Evolutionary conservation across 1,139 yeast species (phyloP), one percentile per base, ranked within the genome.

Genomic region (Kluyveromyces sp.): DNA sequence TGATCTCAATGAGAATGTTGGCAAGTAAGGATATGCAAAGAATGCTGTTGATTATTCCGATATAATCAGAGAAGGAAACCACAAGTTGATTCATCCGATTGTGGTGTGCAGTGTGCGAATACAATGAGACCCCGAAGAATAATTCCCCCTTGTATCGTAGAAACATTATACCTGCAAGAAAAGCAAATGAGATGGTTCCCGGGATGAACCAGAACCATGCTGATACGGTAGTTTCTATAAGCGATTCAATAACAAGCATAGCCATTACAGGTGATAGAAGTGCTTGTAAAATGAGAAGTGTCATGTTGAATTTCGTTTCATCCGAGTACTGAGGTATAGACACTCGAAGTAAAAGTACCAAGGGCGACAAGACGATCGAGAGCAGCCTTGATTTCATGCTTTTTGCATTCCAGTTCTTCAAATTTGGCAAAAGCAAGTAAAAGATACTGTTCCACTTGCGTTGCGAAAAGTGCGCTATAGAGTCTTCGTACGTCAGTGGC

Each of bases 21-120:
- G 84, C 81, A 40, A 92, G 66, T 1, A 85, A 67, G 9, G 82
- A 77, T 28, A 61, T 61, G 52, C 57, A 58, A n/a, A 92, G 81
- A n/a, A 88, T 80, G 53, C 86, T 88, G 19, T 83, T 78, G 1
- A 96, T 89, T 45, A 88, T 79, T 0, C 98, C 97, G 1, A 75
- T 35, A 1, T 22, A 13, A 20, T 39, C 43, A 26, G 41, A 29
- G 12, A 41, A n/a, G 9, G 25, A 29, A 6, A 40, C 9, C 1
- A 40, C 32, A 16, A 33, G 16, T 15, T 41, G 16, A 3, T 41
- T 20, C 4, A 31, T n/a, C 6, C 29, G 30, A 9, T 29, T 18
- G 12, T 16, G 29, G 7, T 25, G 15, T 8, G 17, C 40, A 2
- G 33, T 12, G 8, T 31, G 20, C 12, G 13, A 61, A 55, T 31